phyloP scores from a whole-genome alignment of 2,329 filamentous ascomycete genomes.

The Fusarium nurragi region DNA sequence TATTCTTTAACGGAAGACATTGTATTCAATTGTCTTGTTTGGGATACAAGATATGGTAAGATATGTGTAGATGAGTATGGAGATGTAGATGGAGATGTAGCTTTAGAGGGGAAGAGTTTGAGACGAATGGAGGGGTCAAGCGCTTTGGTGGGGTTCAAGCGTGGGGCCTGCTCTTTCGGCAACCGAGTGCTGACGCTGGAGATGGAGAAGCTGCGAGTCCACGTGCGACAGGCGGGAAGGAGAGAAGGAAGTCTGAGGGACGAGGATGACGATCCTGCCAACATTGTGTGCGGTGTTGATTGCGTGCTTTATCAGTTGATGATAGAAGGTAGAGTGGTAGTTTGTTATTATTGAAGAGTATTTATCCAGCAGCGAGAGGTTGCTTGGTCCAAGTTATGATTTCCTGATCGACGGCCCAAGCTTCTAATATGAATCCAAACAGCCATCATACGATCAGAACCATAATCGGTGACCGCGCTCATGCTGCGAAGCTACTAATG shows the following conservation, averaged over 20 bases:
- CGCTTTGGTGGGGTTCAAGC: constrained; percentile 37
- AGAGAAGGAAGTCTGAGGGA: constrained; percentile 20
- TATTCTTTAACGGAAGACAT: constrained; percentile 85
- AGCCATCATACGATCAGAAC: constrained; percentile 26
- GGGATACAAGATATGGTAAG: constrained; percentile 13
- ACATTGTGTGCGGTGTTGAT: constrained; percentile 5
- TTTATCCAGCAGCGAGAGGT: background rate
- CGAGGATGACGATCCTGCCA: constrained; percentile 19
- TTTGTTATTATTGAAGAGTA: too few relatives aligned
- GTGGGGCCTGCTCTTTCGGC: constrained; percentile 39
- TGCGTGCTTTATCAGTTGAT: background rate
- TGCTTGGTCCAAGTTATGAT: constrained; percentile 3
- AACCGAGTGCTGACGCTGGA: constrained; percentile 38
- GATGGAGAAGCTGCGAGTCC: constrained; percentile 40
- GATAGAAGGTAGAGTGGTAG: too few relatives aligned
- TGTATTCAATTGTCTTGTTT: constrained; percentile 46
- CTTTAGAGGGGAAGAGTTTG: constrained; percentile 43
- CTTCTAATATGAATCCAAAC: background rate
- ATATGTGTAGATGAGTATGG: constrained; percentile 7
- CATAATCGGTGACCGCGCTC: constrained; percentile 11
- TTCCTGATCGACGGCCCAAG: background rate
- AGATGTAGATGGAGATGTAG: constrained; percentile 18
- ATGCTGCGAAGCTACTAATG: background rate
- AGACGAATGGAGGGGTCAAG: constrained; percentile 42
- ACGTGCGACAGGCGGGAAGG: constrained; percentile 31